Evolutionary conservation across 192 early-diverging fungal genomes (phyloP), one percentile per base, ranked within the genome.

Genomic region (Coemansia sp.): DNA sequence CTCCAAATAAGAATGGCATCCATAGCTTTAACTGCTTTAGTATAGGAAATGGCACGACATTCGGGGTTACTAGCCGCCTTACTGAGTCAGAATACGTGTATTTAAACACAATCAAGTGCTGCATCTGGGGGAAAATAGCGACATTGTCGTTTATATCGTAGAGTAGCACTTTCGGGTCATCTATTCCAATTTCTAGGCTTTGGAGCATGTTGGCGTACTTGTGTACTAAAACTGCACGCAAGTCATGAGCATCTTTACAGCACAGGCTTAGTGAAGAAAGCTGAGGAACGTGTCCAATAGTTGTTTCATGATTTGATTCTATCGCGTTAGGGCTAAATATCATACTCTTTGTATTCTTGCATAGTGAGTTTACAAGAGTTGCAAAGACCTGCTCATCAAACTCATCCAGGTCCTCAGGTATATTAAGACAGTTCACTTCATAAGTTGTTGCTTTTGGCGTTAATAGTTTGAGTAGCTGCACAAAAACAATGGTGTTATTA

Each of bases 31-130:
- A 37, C 8, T 25, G 11, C 1, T 32, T 38, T 15, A 67, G 66
- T 9, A 7, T 58, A 10, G 66, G 66, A 59, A 67, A 67, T 5
- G 55, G 66, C 4, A 58, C 66, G 27, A n/a, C 25, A 15, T 34
- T 31, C 39, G 64, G 46, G 1, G 15, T 38, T 21, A 42, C 10
- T n/a, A 39, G 12, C 9, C 32, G 29, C 12, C 1, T 34, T 1
- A 17, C 32, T 34, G 29, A 25, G 5, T 6, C 63, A 19, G n/a
- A 48, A 48, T 32, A 50, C 25, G n/a, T 32, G 45, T 15, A 32
- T 19, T 17, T 32, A 21, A 14, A 27, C 23, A 64, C 12, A 10
- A 12, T 21, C 63, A 66, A 21, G 21, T 23, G 25, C 44, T 66
- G 64, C 64, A 66, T 14, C 11, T 55, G 51, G 5, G 64, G 44